Base-by-base conservation (phyloP, 2,329 filamentous ascomycete species). In the Biscogniauxia mediterranea region DNA sequence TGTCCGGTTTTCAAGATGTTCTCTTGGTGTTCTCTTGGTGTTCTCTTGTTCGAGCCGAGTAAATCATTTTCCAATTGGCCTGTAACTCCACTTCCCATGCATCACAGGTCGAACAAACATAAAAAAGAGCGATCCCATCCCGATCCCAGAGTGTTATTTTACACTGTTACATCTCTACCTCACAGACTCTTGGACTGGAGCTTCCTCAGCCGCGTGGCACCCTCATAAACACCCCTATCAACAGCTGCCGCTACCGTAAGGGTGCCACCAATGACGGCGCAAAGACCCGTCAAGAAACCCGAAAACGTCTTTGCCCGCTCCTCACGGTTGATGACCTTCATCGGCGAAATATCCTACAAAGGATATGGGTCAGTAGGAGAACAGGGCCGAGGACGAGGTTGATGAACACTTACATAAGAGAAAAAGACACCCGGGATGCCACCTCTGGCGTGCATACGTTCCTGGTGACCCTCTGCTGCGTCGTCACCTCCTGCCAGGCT, bases 301-400 rank as follows among this genome's bases (percentile, higher is more conserved):
- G 92, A 87, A 75, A 99, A 96, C 4, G 90, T 90, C 82, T 98
- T 98, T 63, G 89, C 82, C 54, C 92, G 87, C 68, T 91, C 89
- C 80, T 99, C 96, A 59, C 93, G 90, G 81, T 99, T 99, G 78
- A 99, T 90, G 63, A 99, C 94, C 80, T 98, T 99, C 95, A 99
- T 99, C 5, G 95, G 95, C 1, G 94, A 98, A 76, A 99, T 99
- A 71, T 99, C 95, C 90, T 93, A 58, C 42, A 52, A 15, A 15
- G 8, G 1, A 49, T 19, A 2, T 52, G 15, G 15, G 38, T 46
- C 13, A 13, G 54, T 71, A 58, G 76, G 72, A 57, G 68, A 49
- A 28, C 20, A 25, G 32, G 42, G 20, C 3, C 5, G 42, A 11
- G 13, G 0, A 13, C 19, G 51, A 46, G 53, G 54, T 19, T 9